These are phyloP conservation scores for Oryza meridionalis DNA, from an alignment of 176 grass and related monocot species.

Conservation along the genomic window DNA sequence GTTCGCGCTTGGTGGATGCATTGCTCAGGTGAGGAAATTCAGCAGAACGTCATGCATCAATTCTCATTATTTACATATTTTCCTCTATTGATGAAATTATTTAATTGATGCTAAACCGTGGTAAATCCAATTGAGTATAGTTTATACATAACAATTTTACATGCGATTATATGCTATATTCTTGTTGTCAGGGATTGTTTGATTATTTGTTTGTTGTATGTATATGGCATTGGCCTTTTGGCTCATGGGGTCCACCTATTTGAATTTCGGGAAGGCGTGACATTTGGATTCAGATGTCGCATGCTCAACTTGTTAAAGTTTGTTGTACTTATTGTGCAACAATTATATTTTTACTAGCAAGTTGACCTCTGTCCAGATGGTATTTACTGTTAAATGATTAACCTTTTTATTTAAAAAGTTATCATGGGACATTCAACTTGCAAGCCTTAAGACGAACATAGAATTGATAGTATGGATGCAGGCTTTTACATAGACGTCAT, in stretches of 20 bases:
- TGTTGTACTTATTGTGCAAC: not conserved
- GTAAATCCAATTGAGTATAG: not conserved
- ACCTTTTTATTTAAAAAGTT: not conserved
- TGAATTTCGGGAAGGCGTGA: not conserved
- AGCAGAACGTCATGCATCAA: not conserved
- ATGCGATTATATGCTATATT: not conserved
- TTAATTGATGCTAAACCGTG: not conserved
- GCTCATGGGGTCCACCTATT: not conserved
- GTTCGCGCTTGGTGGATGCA: slow-evolving; percentile 80
- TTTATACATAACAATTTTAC: not conserved
- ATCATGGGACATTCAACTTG: not conserved
- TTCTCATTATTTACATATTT: not conserved
- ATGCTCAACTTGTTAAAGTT: not conserved
- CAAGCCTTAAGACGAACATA: not conserved
- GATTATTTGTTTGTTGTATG: slow-evolving; percentile 3
- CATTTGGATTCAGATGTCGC: not conserved
- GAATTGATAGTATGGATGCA: not conserved
- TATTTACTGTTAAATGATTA: not conserved
- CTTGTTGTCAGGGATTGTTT: not conserved
- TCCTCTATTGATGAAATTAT: not conserved
- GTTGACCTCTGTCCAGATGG: not conserved
- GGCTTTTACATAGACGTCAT: not conserved
- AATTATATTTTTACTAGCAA: not conserved
- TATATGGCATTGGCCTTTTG: not conserved
- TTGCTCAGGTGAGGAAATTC: slow-evolving; percentile 66